These are phyloP conservation scores for Magnolia changhungtana DNA, from an alignment of 164 flowering plant genomes.

Conservation along the genomic window DNA sequence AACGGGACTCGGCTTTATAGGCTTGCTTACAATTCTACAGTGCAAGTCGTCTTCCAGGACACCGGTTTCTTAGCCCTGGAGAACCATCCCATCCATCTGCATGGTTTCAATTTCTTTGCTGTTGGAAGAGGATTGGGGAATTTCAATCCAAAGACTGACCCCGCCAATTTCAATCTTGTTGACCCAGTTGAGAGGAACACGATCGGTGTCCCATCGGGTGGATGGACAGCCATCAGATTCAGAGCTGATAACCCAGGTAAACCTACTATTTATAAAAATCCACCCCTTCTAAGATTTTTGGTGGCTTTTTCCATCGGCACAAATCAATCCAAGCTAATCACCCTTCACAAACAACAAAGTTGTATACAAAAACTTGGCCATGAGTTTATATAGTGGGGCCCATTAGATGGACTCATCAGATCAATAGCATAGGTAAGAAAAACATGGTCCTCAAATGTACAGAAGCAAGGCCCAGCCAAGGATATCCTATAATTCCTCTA, in stretches of 20 bases:
- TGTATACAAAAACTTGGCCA: too few species aligned
- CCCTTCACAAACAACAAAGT: too few species aligned
- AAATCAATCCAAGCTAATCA: too few species aligned
- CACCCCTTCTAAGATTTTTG: slow-evolving; percentile 5
- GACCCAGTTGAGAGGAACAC: slow-evolving; percentile 85
- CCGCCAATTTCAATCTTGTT: slow-evolving; percentile 52
- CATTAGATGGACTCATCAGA: too few species aligned
- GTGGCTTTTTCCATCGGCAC: too few species aligned
- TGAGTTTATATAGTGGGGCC: too few species aligned
- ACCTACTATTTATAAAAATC: background rate
- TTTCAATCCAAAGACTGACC: slow-evolving; percentile 44
- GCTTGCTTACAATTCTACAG: slow-evolving; percentile 49
- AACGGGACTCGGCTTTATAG: slow-evolving; percentile 57
- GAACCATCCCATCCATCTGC: slow-evolving; percentile 72
- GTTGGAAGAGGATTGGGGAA: slow-evolving; percentile 72
- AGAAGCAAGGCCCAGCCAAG: too few species aligned
- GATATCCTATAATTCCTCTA: too few species aligned
- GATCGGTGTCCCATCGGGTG: slow-evolving; percentile 71
- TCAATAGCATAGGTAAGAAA: too few species aligned
- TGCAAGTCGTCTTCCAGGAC: slow-evolving; percentile 64
- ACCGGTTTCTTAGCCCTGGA: slow-evolving; percentile 62
- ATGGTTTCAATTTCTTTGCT: slow-evolving; percentile 69
- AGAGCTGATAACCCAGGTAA: slow-evolving; percentile 77
- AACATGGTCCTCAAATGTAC: too few species aligned
- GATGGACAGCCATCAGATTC: slow-evolving; percentile 75